Evolutionary conservation across 2,329 filamentous ascomycete species (phyloP).

Genomic region (Hypoxylon rubiginosum): DNA sequence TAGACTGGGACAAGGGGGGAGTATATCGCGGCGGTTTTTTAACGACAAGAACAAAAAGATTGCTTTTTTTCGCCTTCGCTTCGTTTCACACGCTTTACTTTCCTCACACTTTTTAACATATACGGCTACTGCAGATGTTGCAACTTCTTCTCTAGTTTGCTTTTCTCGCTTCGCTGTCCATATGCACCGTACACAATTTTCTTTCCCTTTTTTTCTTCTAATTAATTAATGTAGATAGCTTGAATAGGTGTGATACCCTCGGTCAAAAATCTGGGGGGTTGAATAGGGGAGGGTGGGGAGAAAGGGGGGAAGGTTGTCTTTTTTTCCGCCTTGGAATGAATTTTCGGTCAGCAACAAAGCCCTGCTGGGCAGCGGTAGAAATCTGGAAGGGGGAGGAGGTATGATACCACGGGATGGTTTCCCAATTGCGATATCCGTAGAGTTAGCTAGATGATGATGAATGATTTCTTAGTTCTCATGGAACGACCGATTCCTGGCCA

Average conservation of each 20-base stretch:
- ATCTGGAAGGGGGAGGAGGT: slow-evolving; percentile 9
- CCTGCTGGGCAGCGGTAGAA: slow-evolving; percentile 49
- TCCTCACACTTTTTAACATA: slow-evolving; percentile 9
- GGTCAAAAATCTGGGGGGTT: slow-evolving; percentile 36
- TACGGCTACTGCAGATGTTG: slow-evolving; percentile 23
- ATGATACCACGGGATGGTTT: slow-evolving; percentile 44
- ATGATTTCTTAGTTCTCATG: slow-evolving; percentile 38
- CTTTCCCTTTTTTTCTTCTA: slow-evolving; percentile 30
- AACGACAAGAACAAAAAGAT: slow-evolving; percentile 39
- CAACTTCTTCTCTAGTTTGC: slow-evolving; percentile 29
- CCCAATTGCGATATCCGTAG: slow-evolving; percentile 42
- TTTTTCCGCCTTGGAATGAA: slow-evolving; percentile 12
- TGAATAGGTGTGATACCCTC: slow-evolving; percentile 52
- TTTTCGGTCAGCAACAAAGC: slow-evolving; percentile 34
- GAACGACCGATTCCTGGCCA: background rate
- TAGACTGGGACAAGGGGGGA: slow-evolving; percentile 29
- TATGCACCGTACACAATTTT: slow-evolving; percentile 41
- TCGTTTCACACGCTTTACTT: slow-evolving; percentile 27
- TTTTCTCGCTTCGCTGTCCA: slow-evolving; percentile 44
- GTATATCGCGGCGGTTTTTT: slow-evolving; percentile 32
- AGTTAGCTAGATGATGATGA: slow-evolving; percentile 44
- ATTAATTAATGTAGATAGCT: slow-evolving; percentile 53
- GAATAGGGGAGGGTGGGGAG: slow-evolving; percentile 28
- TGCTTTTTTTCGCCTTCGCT: slow-evolving; percentile 37
- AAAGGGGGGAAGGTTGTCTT: slow-evolving; percentile 7